These are phyloP conservation scores for Amorphotheca resinae DNA, from an alignment of 495 filamentous ascomycete genomes.

Conservation along the genomic window DNA sequence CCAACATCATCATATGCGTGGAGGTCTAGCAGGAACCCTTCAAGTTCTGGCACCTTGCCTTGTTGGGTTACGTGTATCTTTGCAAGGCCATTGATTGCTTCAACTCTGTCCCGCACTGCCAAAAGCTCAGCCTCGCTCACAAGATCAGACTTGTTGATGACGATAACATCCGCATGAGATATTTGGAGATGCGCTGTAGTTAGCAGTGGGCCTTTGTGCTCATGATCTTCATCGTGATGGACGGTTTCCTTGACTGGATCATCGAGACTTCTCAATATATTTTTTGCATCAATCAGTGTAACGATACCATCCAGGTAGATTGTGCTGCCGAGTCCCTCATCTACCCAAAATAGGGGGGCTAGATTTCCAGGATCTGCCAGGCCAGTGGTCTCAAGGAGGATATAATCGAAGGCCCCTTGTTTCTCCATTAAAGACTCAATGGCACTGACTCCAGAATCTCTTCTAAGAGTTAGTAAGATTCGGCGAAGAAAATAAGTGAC, in stretches of 20 bases:
- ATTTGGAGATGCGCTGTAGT: slow-evolving; percentile 94
- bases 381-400: slow-evolving; percentile 92
- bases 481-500: background rate
- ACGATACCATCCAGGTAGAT: slow-evolving; percentile 97
- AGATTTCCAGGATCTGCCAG: slow-evolving; percentile 93
- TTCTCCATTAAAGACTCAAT: slow-evolving; percentile 95
- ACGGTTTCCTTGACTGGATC: slow-evolving; percentile 46
- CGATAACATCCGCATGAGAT: slow-evolving; percentile 89
- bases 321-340: slow-evolving; percentile 82
- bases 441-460: slow-evolving; percentile 82
- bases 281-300: slow-evolving; percentile 90
- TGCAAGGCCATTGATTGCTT: slow-evolving; percentile 80
- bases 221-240: slow-evolving; percentile 35
- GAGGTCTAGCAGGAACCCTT: slow-evolving; percentile 75
- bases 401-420: slow-evolving; percentile 91
- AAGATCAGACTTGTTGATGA: slow-evolving; percentile 90
- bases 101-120: slow-evolving; percentile 50
- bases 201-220: slow-evolving; percentile 49
- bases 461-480: slow-evolving; percentile 23
- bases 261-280: slow-evolving; percentile 69
- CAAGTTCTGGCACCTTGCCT: slow-evolving; percentile 66
- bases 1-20: slow-evolving; percentile 83
- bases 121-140: slow-evolving; percentile 59
- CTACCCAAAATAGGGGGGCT: slow-evolving; percentile 93
- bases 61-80: slow-evolving; percentile 71